Base-by-base conservation (phyloP, 129 eudicot genomes). In the Heracleum sosnowskyi region DNA sequence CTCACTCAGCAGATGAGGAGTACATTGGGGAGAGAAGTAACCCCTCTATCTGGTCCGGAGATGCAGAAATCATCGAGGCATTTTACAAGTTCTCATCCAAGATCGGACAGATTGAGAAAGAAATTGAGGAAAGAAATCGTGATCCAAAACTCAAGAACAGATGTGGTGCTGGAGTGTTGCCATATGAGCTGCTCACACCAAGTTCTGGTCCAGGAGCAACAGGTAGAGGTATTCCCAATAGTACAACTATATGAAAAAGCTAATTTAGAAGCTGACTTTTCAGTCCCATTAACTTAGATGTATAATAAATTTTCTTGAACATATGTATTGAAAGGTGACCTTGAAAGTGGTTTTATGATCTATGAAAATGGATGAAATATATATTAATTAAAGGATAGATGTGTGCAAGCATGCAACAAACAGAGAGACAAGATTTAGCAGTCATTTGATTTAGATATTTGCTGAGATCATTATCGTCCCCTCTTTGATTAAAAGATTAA, bases 91-190 rank as follows among this genome's bases (percentile, higher is more conserved):
- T 96, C 78, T 87, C 99, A 4, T 91, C 93, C 5, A 96, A 90
- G 71, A 86, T 96, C 9, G 76, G 84, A 40, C 76, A 89, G 68
- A 84, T 96, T 0, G 99, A 92, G 83, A 89, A 84, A 86, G 97
- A 92, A 77, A 96, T 92, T 5, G 91, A 92, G 68, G 87, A 70
- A 69, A 83, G 97, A 79, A 96, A 96, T 28, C 18, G 24, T 7
- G 90, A 96, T 73, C 55, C 86, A 5, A 80, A 78, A 60, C 85
- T 96, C 16, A 88, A 83, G 87, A 96, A 96, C 76, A 86, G 99
- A 79, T 90, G 99, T 64, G 99, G 99, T 46, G 99, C 99, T 55
- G 99, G 99, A n/a, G 97, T 96, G 79, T 73, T 92, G 62, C 99
- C 99, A 2, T 96, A 96, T 81, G 97, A 96, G 78, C 95, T 96